Evolutionary conservation across 441 rosid genomes (phyloP).

Genomic region (Aquilaria agallochum): DNA sequence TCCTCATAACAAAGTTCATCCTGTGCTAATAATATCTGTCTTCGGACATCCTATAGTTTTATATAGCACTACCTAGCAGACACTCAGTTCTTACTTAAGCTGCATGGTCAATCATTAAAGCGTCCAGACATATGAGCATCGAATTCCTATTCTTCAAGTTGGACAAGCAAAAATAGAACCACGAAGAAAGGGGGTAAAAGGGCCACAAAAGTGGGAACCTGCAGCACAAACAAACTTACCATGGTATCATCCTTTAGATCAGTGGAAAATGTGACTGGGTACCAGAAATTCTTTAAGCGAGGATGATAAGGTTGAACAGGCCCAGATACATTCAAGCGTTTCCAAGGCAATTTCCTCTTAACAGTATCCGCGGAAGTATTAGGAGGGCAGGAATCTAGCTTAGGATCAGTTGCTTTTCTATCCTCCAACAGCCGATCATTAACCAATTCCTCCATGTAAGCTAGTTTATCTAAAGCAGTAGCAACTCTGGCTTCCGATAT

Average conservation of each 20-base stretch:
- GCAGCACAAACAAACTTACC: slow-evolving; percentile 38
- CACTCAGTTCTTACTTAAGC: no score
- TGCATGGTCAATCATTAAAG: no score
- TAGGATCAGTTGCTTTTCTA: slow-evolving; percentile 38
- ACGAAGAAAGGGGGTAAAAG: no score
- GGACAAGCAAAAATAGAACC: no score
- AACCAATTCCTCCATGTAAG: slow-evolving; percentile 86
- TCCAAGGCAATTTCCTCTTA: slow-evolving; percentile 44
- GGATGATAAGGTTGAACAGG: slow-evolving; percentile 79
- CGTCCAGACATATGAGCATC: no score
- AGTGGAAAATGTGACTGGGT: slow-evolving; percentile 77
- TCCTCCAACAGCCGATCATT: slow-evolving; percentile 75
- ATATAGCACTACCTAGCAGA: no score
- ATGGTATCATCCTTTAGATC: slow-evolving; percentile 86
- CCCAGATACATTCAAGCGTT: slow-evolving; percentile 83
- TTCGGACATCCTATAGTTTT: no score
- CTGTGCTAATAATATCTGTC: no score
- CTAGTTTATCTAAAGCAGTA: slow-evolving; percentile 85
- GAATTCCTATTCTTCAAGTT: no score
- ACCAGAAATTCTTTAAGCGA: slow-evolving; percentile 85
- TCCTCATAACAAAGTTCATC: no score
- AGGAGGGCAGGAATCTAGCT: slow-evolving; percentile 42
- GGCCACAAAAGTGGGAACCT: no score
- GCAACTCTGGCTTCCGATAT: slow-evolving; percentile 92
- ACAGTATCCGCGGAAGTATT: slow-evolving; percentile 29